These are phyloP conservation scores for Chytriomyces confervae DNA, from an alignment of 192 early-diverging fungal species.

Conservation along the genomic window DNA sequence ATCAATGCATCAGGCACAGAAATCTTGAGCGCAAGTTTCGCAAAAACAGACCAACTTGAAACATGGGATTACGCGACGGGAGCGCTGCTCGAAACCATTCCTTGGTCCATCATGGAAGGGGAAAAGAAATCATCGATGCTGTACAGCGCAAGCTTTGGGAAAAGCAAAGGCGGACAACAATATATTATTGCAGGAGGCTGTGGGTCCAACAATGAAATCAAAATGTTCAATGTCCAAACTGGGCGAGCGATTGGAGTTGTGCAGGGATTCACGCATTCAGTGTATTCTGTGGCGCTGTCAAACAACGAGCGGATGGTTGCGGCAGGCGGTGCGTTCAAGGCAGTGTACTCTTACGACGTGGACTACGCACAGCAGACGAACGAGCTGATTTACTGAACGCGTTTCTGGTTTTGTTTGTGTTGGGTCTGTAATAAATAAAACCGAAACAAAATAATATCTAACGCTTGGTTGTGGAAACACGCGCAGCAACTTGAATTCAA, in stretches of 20 bases:
- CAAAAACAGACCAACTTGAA: constrained; percentile 51
- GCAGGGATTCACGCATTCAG: constrained; percentile 40
- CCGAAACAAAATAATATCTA: too few relatives aligned
- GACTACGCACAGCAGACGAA: constrained; percentile 38
- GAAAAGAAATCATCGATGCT: constrained; percentile 32
- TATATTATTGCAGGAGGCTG: constrained; percentile 55
- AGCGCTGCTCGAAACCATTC: constrained; percentile 44
- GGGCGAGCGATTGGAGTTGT: constrained; percentile 50
- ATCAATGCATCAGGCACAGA: constrained; percentile 40
- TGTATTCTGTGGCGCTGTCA: constrained; percentile 50
- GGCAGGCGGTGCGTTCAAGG: constrained; percentile 48
- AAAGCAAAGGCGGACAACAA: constrained; percentile 5
- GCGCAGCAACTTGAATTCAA: too few relatives aligned
- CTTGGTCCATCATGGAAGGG: constrained; percentile 49
- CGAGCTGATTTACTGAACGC: constrained; percentile 47
- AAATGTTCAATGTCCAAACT: constrained; percentile 41
- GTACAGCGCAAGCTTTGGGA: constrained; percentile 46
- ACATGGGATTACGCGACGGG: constrained; percentile 46
- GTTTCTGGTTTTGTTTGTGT: not conserved
- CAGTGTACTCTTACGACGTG: constrained; percentile 50
- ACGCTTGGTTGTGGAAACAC: too few relatives aligned
- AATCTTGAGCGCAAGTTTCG: constrained; percentile 55
- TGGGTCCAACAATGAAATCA: constrained; percentile 47
- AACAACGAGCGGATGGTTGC: constrained; percentile 50
- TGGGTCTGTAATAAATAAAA: not conserved